A percentile compares a stretch with the other conserved stretches of the same genome.
phyloP scores from a whole-genome alignment of 768 basidiomycete genomes.

The Tulasnella sp. region DNA sequence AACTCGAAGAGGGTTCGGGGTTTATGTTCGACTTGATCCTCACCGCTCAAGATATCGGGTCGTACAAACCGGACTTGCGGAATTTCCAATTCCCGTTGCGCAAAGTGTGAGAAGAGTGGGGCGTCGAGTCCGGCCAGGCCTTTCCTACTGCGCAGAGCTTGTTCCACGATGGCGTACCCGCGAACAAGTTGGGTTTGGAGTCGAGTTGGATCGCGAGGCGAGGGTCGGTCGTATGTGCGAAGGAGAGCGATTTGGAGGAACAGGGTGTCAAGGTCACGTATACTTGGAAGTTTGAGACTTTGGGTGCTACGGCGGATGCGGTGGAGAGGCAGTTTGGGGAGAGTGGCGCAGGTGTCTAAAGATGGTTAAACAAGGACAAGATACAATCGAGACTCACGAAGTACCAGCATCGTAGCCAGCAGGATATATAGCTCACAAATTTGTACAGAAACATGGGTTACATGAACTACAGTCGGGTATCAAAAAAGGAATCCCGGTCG shows the following conservation, averaged over 20 bases:
- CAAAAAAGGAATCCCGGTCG: too few relatives aligned
- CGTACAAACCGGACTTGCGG: constrained; percentile 56
- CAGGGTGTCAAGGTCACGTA: constrained; percentile 26
- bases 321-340: constrained; percentile 39
- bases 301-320: constrained; percentile 53
- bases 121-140: constrained; percentile 40
- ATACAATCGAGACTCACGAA: background rate
- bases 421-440: too few relatives aligned
- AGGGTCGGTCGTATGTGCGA: constrained; percentile 38
- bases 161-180: constrained; percentile 58
- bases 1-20: constrained; percentile 16
- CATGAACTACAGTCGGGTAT: too few relatives aligned
- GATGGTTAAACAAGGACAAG: background rate
- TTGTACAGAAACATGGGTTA: too few relatives aligned
- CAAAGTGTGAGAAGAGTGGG: constrained; percentile 36
- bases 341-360: background rate
- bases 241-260: constrained; percentile 27
- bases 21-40: constrained; percentile 32
- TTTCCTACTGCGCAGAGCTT: constrained; percentile 63
- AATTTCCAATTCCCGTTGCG: constrained; percentile 47
- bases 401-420: too few relatives aligned
- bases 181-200: constrained; percentile 45
- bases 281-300: constrained; percentile 42
- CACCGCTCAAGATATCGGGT: background rate
- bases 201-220: constrained; percentile 62